A percentile compares a stretch with the other conserved stretches of the same genome.
Evolutionary conservation across 306 rosid genomes (phyloP).

Genomic region (Senna siamea): DNA sequence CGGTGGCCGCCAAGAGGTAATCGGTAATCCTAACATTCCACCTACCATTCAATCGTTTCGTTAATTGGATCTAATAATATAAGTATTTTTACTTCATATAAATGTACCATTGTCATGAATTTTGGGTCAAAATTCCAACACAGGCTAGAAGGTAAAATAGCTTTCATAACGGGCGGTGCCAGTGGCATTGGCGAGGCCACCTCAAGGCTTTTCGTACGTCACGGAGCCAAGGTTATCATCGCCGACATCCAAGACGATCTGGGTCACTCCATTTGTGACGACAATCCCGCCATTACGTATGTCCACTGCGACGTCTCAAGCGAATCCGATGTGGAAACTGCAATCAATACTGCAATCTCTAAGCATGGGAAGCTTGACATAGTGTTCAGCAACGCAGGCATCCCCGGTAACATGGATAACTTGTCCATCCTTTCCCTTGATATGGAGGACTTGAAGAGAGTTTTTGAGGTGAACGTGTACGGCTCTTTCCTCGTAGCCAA

Average conservation of each 20-base stretch:
- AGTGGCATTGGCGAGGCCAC: constrained; percentile 64
- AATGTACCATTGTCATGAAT: no score
- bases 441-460: constrained; percentile 29
- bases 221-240: constrained; percentile 57
- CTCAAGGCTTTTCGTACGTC: constrained; percentile 47
- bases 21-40: no score
- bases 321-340: constrained; percentile 41
- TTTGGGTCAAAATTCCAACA: neutral
- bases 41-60: no score
- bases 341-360: constrained; percentile 13
- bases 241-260: constrained; percentile 65
- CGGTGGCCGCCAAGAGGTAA: no score
- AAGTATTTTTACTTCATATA: no score
- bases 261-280: constrained; percentile 46
- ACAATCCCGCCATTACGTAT: constrained; percentile 7
- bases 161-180: constrained; percentile 65
- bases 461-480: constrained; percentile 24
- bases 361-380: constrained; percentile 56
- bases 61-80: no score
- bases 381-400: constrained; percentile 59
- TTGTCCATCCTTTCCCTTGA: constrained; percentile 38
- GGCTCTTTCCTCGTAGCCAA: constrained; percentile 60
- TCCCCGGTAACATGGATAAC: constrained; percentile 11
- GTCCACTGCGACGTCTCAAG: constrained; percentile 44
- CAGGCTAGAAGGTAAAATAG: constrained; percentile 63